Evolutionary conservation across 495 filamentous ascomycete genomes (phyloP), one percentile per base, ranked within the genome.

Genomic region (Lophiostoma macrostomum): DNA sequence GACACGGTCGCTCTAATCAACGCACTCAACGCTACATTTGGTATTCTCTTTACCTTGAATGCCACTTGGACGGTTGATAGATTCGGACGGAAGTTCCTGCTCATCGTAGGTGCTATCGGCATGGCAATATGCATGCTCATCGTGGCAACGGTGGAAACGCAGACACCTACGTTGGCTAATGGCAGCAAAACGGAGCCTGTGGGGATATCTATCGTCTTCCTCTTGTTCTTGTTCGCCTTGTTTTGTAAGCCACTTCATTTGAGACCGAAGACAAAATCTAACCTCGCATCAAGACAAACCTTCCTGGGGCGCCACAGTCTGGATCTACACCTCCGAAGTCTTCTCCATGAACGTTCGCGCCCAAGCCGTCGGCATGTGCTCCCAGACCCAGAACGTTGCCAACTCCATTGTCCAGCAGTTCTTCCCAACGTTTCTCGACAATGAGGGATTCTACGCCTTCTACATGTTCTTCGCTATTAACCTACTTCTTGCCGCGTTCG

Each of bases 321-420:
- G 81, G 82, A 84, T 84, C 56, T 84, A 76, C 79, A 85, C 80
- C 0, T 74, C 80, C 2, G 81, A 84, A 53, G 65, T 85, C 35
- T 85, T 83, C 69, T 76, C 72, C 44, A 84, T 84, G 80, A 83
- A 83, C 58, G 80, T 85, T 0, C 76, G 82, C 12, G 78, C 81
- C 1, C 80, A 85, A 53, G 81, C 81, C 14, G 80, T 85, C n/a
- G 81, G 80, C 10, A 85, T 84, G 81, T 79, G 76, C 18, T 80
- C 76, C 29, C 81, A 85, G 61, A 80, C 75, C 28, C 81, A 85
- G 58, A 83, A 84, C 53, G 79, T 85, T 48, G 81, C 80, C 62
- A 80, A 83, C 63, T 70, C 73, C 40, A 81, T 84, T 53, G 75
- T 83, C 64, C 74, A 83, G 48, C 80, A 84, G 55, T 83, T 84